Conservation (phyloP, 345 rosid genomes). For the Hibiscus syriacus region DNA sequence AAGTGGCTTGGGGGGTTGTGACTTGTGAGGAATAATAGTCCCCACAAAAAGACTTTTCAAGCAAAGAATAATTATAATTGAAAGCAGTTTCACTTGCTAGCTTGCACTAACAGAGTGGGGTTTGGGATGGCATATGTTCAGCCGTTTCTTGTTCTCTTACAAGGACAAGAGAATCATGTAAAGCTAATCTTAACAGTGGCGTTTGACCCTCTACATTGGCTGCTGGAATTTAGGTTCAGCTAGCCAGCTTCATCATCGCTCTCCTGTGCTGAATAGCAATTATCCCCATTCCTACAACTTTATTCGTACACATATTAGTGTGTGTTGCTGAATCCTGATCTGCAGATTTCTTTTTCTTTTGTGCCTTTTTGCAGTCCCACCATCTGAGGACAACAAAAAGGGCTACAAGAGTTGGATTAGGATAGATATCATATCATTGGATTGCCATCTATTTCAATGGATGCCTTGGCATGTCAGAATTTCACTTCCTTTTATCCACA, state of each 20-base stretch:
- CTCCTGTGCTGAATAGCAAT: not conserved
- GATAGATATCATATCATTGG: conserved; percentile 15
- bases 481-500: conserved; percentile 3
- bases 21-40: conserved; percentile 34
- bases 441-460: conserved; percentile 8
- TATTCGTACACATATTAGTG: not conserved
- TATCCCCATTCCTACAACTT: not conserved
- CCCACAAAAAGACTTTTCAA: conserved; percentile 22
- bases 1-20: conserved; percentile 24
- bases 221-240: not conserved
- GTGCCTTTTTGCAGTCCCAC: conserved; percentile 16
- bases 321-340: not conserved
- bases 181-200: conserved; percentile 22
- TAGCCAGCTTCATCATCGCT: not conserved
- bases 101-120: conserved; percentile 32
- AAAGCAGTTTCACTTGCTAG: not conserved
- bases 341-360: not conserved
- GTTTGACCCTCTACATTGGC: conserved; percentile 27
- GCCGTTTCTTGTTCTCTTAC: conserved; percentile 22
- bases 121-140: conserved; percentile 12
- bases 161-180: conserved; percentile 19
- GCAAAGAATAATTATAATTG: conserved; percentile 28
- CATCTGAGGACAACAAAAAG: conserved; percentile 27
- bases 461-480: conserved; percentile 20
- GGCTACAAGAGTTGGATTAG: not conserved